Conservation (phyloP, 148 eudicot species). For the Arctostaphylos glauca region DNA sequence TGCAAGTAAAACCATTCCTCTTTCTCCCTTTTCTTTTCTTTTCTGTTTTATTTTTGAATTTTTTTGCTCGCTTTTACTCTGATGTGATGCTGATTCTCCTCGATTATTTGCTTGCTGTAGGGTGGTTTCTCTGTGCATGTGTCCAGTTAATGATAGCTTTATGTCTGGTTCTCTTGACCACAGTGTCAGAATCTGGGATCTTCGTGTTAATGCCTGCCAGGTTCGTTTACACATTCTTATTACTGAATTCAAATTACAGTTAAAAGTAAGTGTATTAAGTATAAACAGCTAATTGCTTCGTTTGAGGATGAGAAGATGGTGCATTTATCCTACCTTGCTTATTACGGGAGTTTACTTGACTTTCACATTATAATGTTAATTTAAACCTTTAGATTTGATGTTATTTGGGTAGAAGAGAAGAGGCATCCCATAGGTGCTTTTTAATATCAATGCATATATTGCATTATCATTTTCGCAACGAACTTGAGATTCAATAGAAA, state of each 20-base stretch:
- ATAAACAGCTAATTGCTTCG: not conserved
- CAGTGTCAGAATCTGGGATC: slow-evolving; percentile 95
- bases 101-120: slow-evolving; percentile 36
- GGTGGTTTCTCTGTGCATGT: slow-evolving; percentile 94
- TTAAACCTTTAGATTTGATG: not conserved
- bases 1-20: not conserved
- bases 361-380: not conserved
- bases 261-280: not conserved
- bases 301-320: not conserved
- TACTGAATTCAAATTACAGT: not conserved
- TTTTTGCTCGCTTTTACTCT: not conserved
- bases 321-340: not conserved
- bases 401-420: not conserved
- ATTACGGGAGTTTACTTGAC: not conserved
- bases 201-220: slow-evolving; percentile 99
- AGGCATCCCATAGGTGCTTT: not conserved
- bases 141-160: slow-evolving; percentile 94
- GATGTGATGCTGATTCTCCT: not conserved
- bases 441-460: not conserved
- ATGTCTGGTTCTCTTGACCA: slow-evolving; percentile 99
- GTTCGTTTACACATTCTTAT: slow-evolving; percentile 37
- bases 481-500: not conserved
- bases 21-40: not conserved
- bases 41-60: too few species aligned
- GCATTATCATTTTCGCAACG: not conserved